Conservation (phyloP, 305 asterid genomes). For the Andrographis paniculata region DNA sequence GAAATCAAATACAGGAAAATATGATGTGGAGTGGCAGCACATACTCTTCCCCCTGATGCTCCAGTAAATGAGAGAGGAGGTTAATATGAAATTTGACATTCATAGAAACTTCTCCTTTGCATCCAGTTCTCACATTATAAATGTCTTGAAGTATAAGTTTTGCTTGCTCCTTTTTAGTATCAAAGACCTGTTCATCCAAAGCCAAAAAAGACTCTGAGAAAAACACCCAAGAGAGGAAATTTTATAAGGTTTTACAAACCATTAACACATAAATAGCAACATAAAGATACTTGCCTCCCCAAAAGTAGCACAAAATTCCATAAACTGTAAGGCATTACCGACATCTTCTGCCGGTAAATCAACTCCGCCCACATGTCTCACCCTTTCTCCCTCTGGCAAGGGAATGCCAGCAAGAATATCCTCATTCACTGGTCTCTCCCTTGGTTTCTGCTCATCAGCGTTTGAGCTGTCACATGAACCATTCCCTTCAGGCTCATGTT, state of each 20-base stretch:
- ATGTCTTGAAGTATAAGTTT: slow-evolving; percentile 48
- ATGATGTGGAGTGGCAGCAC: slow-evolving; percentile 12
- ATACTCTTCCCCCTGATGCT: slow-evolving; percentile 59
- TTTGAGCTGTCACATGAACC: neutral
- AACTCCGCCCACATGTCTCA: slow-evolving; percentile 44
- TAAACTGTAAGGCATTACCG: slow-evolving; percentile 76
- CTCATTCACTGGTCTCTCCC: neutral
- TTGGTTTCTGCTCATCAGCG: no score
- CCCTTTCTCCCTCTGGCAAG: slow-evolving; percentile 50
- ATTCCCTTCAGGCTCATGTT: slow-evolving; percentile 12
- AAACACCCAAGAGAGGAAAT: neutral
- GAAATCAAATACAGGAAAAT: slow-evolving; percentile 9
- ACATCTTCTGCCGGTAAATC: slow-evolving; percentile 43
- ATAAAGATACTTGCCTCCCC: slow-evolving; percentile 51
- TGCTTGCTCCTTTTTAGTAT: slow-evolving; percentile 59
- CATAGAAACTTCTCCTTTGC: slow-evolving; percentile 49
- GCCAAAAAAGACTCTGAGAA: neutral
- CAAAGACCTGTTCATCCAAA: slow-evolving; percentile 40
- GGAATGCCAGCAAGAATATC: slow-evolving; percentile 7
- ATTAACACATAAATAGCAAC: slow-evolving; percentile 2
- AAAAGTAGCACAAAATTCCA: slow-evolving; percentile 76
- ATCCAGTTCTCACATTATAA: slow-evolving; percentile 48
- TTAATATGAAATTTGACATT: slow-evolving; percentile 57
- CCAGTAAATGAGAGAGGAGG: slow-evolving; percentile 44
- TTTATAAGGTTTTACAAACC: neutral